phyloP scores from a whole-genome alignment of 139 green algal species.

The Diplosphaera chodatii region DNA sequence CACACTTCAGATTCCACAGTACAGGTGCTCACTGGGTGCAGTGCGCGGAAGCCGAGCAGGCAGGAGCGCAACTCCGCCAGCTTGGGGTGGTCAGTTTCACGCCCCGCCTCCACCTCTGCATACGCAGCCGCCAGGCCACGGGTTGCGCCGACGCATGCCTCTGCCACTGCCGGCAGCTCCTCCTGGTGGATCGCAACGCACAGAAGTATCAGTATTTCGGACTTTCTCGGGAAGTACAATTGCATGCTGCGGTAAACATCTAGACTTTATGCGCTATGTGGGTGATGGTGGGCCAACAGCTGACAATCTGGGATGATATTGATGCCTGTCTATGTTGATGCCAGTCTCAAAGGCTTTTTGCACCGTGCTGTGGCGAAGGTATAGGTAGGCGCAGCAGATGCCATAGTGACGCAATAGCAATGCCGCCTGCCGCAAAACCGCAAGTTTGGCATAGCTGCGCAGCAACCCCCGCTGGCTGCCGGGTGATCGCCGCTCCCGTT shows the following conservation, averaged over 20 bases:
- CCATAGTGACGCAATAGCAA: slow-evolving; percentile 25
- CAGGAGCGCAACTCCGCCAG: slow-evolving; percentile 18
- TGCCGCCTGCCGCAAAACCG: slow-evolving; percentile 35
- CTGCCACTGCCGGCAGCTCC: slow-evolving; percentile 1
- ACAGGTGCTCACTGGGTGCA: slow-evolving; percentile 24
- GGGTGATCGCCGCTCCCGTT: not conserved
- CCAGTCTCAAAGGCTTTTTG: not conserved
- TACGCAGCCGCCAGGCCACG: slow-evolving; percentile 11
- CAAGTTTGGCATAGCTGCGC: slow-evolving; percentile 24
- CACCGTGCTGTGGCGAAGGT: slow-evolving; percentile 28
- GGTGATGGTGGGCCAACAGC: too few species aligned
- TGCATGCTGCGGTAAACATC: too few species aligned
- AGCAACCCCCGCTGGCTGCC: slow-evolving; percentile 12
- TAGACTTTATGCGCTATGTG: too few species aligned
- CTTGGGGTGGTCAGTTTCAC: slow-evolving; percentile 39
- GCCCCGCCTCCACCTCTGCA: slow-evolving; percentile 19
- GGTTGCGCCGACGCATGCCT: not conserved
- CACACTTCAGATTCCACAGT: too few species aligned
- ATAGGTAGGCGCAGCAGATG: slow-evolving; percentile 30
- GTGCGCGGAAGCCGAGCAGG: slow-evolving; percentile 9
- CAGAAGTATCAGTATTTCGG: too few species aligned
- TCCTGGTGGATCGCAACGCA: not conserved
- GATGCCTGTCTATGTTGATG: too few species aligned
- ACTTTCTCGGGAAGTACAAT: too few species aligned
- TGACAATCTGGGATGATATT: too few species aligned